Evolutionary conservation across 2,329 filamentous ascomycete species (phyloP).

Genomic region (Macrophomina phaseolina): DNA sequence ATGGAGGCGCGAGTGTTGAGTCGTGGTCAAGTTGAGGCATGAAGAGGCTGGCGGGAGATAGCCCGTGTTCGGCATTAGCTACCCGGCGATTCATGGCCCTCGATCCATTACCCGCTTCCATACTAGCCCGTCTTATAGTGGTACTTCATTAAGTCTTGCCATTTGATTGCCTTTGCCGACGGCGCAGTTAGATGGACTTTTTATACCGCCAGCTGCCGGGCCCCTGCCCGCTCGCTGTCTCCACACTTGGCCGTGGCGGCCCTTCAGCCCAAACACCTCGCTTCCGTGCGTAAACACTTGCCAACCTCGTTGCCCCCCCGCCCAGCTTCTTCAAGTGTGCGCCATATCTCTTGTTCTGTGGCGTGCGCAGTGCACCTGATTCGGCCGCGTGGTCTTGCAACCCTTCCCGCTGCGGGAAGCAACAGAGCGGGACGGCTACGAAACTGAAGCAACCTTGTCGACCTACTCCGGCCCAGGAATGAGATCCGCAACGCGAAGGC

Average conservation of each 20-base stretch:
- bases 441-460: not conserved
- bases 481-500: not conserved
- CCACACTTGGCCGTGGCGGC: conserved; percentile 6
- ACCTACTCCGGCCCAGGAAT: not conserved
- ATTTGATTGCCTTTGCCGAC: not conserved
- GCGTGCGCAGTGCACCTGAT: not conserved
- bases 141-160: not conserved
- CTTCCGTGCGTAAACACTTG: not conserved
- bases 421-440: not conserved
- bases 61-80: not conserved
- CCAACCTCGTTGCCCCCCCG: not conserved
- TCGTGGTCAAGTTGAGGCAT: not conserved
- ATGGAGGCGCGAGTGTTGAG: not conserved
- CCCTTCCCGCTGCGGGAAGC: not conserved
- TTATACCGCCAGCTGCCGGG: not conserved
- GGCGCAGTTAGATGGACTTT: not conserved
- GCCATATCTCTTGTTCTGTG: not conserved
- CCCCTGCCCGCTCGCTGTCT: not conserved
- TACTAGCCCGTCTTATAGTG: not conserved
- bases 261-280: not conserved
- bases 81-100: not conserved
- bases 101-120: not conserved
- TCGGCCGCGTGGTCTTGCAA: not conserved
- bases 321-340: not conserved
- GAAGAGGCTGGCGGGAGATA: not conserved